Evolutionary conservation across 2,329 filamentous ascomycete species (phyloP).

Genomic region (Raffaelea arxii): DNA sequence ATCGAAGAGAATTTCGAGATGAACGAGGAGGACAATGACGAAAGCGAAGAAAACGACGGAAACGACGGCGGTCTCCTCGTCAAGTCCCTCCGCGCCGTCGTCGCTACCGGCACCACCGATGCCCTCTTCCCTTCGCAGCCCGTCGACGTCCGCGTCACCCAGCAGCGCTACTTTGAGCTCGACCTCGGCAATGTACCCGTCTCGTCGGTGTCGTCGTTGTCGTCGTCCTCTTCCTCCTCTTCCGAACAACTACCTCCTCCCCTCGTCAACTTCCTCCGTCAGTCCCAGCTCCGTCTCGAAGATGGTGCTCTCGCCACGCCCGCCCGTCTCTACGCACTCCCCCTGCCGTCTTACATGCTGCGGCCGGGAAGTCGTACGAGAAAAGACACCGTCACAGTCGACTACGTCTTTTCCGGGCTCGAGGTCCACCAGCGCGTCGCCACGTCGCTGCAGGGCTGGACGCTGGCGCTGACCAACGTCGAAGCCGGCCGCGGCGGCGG

Average conservation of each 20-base stretch:
- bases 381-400: conserved; percentile 4
- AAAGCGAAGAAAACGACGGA: not conserved
- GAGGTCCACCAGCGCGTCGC: conserved; percentile 40
- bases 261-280: conserved; percentile 32
- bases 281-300: conserved; percentile 35
- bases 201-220: conserved; percentile 5
- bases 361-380: not conserved
- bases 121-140: conserved; percentile 33
- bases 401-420: conserved; percentile 38
- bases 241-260: conserved; percentile 11
- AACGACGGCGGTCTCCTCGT: not conserved
- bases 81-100: conserved; percentile 20
- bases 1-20: conserved; percentile 12
- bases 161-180: conserved; percentile 24
- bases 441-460: conserved; percentile 31
- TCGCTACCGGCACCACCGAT: conserved; percentile 27
- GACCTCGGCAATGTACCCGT: conserved; percentile 10
- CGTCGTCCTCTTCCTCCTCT: not conserved
- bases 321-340: conserved; percentile 11
- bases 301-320: conserved; percentile 39
- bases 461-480: conserved; percentile 40
- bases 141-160: conserved; percentile 39
- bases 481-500: conserved; percentile 42
- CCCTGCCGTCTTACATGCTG: not conserved
- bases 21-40: not conserved